These are phyloP conservation scores for Pythium apleroticum DNA, from an alignment of 352 stramenopile genomes.

Conservation along the genomic window DNA sequence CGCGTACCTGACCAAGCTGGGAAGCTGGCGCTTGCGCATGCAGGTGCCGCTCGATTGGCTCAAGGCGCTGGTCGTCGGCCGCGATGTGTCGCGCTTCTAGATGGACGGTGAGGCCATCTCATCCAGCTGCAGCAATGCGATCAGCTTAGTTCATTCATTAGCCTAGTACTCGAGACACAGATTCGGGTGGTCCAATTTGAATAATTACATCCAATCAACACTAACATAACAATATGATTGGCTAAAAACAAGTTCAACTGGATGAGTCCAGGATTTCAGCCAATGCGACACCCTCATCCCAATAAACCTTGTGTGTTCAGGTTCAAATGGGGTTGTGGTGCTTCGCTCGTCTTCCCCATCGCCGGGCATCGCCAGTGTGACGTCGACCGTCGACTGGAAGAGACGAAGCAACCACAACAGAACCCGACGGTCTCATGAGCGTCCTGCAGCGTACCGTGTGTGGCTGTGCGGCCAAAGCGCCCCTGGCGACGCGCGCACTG, in stretches of 20 bases:
- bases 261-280: background rate
- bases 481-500: constrained; percentile 7
- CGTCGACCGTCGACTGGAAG: constrained; percentile 20
- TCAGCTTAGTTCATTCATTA: constrained; percentile 1
- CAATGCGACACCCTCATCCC: background rate
- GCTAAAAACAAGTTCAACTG: background rate
- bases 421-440: constrained; percentile 1
- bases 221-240: background rate
- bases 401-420: background rate
- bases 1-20: constrained; percentile 96
- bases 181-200: constrained; percentile 18
- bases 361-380: constrained; percentile 7
- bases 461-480: constrained; percentile 11
- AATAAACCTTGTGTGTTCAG: no score
- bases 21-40: constrained; percentile 91
- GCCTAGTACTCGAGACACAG: background rate
- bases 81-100: constrained; percentile 94
- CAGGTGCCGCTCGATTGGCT: constrained; percentile 97
- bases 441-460: constrained; percentile 18
- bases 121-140: background rate
- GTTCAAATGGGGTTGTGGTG: constrained; percentile 25
- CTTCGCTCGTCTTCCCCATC: constrained; percentile 18
- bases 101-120: background rate
- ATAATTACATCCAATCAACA: constrained; percentile 20
- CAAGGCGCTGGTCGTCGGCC: constrained; percentile 95